Percentiles rank a stretch among this genome's conserved stretches.
phyloP scores from a whole-genome alignment of 208 protist species.

The Crithidia thermophila region DNA sequence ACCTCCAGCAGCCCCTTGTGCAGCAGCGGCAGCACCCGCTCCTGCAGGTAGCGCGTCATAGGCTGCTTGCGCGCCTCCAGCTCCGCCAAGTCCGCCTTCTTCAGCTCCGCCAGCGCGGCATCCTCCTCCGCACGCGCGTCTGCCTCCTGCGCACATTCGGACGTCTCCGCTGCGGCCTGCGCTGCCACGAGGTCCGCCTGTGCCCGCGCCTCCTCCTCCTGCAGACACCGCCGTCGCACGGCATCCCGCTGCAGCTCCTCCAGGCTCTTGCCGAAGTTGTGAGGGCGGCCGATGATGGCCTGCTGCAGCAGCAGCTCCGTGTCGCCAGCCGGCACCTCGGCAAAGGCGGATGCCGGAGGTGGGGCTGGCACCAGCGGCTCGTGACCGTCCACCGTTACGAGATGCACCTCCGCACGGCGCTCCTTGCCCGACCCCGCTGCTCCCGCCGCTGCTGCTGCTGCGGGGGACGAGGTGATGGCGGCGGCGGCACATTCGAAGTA shows the following conservation, averaged over 20 bases:
- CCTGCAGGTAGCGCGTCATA: conserved; percentile 89
- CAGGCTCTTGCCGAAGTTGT: conserved; percentile 91
- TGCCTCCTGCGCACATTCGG: conserved; percentile 39
- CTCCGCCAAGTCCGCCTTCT: conserved; percentile 71
- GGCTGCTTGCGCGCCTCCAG: conserved; percentile 87
- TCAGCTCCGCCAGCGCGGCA: conserved; percentile 34
- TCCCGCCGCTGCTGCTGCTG: conserved; percentile 41
- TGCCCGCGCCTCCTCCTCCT: conserved; percentile 51
- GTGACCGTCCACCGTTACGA: conserved; percentile 50
- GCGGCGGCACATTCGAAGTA: conserved; percentile 84
- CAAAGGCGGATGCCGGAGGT: conserved; percentile 64
- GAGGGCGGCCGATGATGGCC: conserved; percentile 74
- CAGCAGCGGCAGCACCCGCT: conserved; percentile 92
- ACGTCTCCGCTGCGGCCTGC: conserved; percentile 32
- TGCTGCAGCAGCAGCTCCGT: conserved; percentile 56
- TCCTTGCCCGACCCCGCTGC: conserved; percentile 13
- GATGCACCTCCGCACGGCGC: conserved; percentile 35
- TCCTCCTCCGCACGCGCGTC: conserved; percentile 17
- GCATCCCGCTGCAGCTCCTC: conserved; percentile 75
- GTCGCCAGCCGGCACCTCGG: conserved; percentile 29
- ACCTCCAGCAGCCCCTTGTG: conserved; percentile 95
- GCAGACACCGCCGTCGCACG: conserved; percentile 54
- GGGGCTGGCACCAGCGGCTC: conserved; percentile 76
- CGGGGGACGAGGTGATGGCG: conserved; percentile 33
- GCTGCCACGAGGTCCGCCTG: conserved; percentile 43